Evolutionary conservation across 2,329 filamentous ascomycete species (phyloP), one percentile per base, ranked within the genome.

Genomic region (Sordariomycetes sp.): DNA sequence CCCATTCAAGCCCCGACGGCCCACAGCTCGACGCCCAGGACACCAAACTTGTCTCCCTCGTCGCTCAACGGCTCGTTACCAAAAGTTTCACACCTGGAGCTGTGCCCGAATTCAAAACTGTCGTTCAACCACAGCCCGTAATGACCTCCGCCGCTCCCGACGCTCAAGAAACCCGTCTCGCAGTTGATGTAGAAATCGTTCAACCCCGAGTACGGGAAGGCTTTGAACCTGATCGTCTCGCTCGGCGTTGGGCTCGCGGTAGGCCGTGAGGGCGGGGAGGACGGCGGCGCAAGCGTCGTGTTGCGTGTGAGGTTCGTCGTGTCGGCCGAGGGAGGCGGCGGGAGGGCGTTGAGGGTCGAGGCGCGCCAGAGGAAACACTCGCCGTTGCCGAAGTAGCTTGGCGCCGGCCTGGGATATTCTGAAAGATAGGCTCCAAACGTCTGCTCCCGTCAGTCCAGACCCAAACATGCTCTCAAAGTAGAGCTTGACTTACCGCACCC

Each of bases 101-200:
- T 94, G 34, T 94, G 76, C 4, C 92, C 92, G 37, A 81, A 75
- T 42, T 90, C 84, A 30, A 96, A 75, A 14, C 75, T 76, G 46
- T 90, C 82, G 53, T 95, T 86, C 10, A 98, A 70, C 92, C 92
- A 96, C 6, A 98, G 65, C 3, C 92, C 92, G 54, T 92, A 96
- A 47, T 84, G 83, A 1, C 92, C 90, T 46, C 94, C 87, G 28
- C 70, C 86, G 36, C 86, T 90, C 9, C 92, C 92, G 15, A 96
- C 71, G 49, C 84, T 92, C 11, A 98, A 59, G 54, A 84, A 96
- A 17, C 79, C 75, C 4, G 76, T 68, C 59, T 96, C 87, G 59
- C 90, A 96, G 49, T 93, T 83, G 45, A 96, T 92, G 65, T 90
- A 86, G 55, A 94, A 98, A 57, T 96, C 92, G 55, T 98, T 96